Evolutionary conservation across 2,329 filamentous ascomycete genomes (phyloP), one percentile per base, ranked within the genome.

Genomic region (Sclerotinia nivalis): DNA sequence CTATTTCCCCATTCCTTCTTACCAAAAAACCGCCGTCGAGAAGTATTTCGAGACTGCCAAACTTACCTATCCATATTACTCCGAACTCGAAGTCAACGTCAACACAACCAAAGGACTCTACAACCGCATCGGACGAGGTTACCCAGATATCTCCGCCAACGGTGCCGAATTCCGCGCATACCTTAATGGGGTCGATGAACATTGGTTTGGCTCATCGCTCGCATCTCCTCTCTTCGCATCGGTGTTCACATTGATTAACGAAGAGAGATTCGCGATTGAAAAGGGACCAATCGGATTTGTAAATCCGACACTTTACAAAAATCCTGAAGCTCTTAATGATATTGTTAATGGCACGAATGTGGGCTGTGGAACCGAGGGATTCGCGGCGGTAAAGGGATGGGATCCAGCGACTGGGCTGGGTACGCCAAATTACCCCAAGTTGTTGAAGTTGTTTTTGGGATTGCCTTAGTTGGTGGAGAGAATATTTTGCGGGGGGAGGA

Each of bases 91-190:
- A 34, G 74, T 75, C 37, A 73, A 84, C 4, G 75, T 81, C 76
- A 74, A 78, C 69, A 81, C 83, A 13, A 83, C 89, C 72, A 70
- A 78, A 1, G 81, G 80, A 25, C 74, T 87, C 71, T 85, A 83
- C 60, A 82, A 84, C 76, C 76, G 80, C 25, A 77, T 77, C 12
- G 86, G 86, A 1, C 83, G 85, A 49, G 86, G 79, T 0, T 87
- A 85, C 76, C 86, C 86, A 1, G 86, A 88, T 75, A 80, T 87
- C 40, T 81, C 84, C 3, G 84, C 82, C 15, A 83, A 92, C 15
- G 85, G 89, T 2, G 74, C 73, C 7, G 37, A 58, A 22, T 74
- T 73, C 60, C 66, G 66, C n/a, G 61, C 72, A 1, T 72, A 70
- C 54, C 45, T 67, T 3, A 31, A 71, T 43, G 71, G 71, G 1